phyloP scores from a whole-genome alignment of 2,329 filamentous ascomycete species.

The Fusarium kyushuense region DNA sequence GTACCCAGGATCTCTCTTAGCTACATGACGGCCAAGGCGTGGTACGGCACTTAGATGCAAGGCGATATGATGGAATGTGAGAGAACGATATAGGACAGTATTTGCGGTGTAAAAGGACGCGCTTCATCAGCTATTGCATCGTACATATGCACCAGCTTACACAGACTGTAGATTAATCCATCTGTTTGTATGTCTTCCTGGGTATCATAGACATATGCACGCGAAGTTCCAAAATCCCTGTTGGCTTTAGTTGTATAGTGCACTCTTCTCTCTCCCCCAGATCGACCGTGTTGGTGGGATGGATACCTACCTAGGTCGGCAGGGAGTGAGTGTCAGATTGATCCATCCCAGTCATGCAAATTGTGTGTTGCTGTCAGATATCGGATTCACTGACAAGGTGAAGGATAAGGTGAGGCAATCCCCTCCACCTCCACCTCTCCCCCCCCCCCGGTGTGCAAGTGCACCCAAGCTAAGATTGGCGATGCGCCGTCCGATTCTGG shows the following conservation, averaged over 20 bases:
- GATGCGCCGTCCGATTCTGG: slow-evolving; percentile 37
- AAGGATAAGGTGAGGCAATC: slow-evolving; percentile 32
- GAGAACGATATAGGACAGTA: not conserved
- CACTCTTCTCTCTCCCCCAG: slow-evolving; percentile 14
- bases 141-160: not conserved
- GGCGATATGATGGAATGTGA: slow-evolving; percentile 25
- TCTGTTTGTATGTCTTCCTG: not conserved
- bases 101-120: slow-evolving; percentile 25
- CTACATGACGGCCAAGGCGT: slow-evolving; percentile 27
- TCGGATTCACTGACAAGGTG: slow-evolving; percentile 24
- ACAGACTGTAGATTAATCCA: not conserved
- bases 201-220: not conserved
- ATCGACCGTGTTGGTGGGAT: slow-evolving; percentile 31
- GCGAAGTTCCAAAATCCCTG: slow-evolving; percentile 3
- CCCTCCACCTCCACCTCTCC: not conserved
- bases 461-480: slow-evolving; percentile 30
- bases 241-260: slow-evolving; percentile 10
- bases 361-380: slow-evolving; percentile 19
- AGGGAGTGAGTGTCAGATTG: slow-evolving; percentile 10
- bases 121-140: slow-evolving; percentile 9
- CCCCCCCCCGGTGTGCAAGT: slow-evolving; percentile 20
- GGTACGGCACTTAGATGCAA: slow-evolving; percentile 39
- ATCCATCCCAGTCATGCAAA: not conserved
- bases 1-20: slow-evolving; percentile 11
- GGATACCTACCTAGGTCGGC: not conserved